Conservation (phyloP, 768 basidiomycete genomes). For the Calocybe cyanea region DNA sequence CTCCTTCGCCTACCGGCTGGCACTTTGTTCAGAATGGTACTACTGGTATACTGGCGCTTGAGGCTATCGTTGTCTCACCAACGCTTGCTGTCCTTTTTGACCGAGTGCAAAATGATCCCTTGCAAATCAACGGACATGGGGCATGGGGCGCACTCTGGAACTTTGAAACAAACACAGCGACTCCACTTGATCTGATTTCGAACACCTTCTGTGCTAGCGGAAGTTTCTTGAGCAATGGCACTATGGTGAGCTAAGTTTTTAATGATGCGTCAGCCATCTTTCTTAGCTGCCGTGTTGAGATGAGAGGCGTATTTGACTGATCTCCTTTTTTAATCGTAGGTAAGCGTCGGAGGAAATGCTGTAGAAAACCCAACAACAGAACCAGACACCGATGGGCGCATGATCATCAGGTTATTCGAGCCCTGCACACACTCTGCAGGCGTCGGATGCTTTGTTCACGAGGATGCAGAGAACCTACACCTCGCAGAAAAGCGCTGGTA, state of each 20-base stretch:
- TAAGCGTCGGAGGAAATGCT: constrained; percentile 27
- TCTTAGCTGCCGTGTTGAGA: not conserved
- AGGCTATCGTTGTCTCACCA: constrained; percentile 23
- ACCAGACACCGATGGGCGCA: constrained; percentile 25
- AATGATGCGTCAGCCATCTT: not conserved
- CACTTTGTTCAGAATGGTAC: constrained; percentile 23
- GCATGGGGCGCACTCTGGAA: constrained; percentile 45
- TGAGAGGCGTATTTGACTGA: not conserved
- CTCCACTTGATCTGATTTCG: constrained; percentile 30
- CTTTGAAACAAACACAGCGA: constrained; percentile 33
- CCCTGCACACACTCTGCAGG: constrained; percentile 30
- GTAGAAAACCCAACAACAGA: constrained; percentile 23
- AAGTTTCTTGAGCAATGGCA: constrained; percentile 38
- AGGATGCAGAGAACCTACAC: constrained; percentile 29
- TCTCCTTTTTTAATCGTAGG: constrained; percentile 18
- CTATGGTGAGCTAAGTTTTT: constrained; percentile 14
- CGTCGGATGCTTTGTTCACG: constrained; percentile 29
- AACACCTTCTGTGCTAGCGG: constrained; percentile 44
- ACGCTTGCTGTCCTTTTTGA: constrained; percentile 22
- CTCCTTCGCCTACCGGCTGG: constrained; percentile 15
- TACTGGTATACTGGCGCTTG: constrained; percentile 21
- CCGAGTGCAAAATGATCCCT: constrained; percentile 30
- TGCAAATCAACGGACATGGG: constrained; percentile 36
- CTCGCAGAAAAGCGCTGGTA: constrained; percentile 39
- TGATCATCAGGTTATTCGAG: constrained; percentile 34